Conservation (phyloP, 306 rosid genomes). For the Quercus cerris region DNA sequence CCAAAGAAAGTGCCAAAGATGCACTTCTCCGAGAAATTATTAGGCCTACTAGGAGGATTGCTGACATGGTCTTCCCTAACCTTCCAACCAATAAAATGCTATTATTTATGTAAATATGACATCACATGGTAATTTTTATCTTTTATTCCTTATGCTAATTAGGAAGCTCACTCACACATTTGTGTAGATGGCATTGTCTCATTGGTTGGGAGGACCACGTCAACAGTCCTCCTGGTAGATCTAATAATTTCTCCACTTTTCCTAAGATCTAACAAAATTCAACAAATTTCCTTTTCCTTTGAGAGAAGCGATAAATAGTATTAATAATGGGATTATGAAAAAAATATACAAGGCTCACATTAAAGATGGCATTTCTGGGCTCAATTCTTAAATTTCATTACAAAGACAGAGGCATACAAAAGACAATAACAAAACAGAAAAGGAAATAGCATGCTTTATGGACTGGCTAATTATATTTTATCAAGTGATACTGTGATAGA, state of each 20-base stretch:
- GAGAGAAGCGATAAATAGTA: background rate
- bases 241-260: no score
- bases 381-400: background rate
- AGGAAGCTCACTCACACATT: no score
- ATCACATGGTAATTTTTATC: no score
- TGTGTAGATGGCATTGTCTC: no score
- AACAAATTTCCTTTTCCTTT: background rate
- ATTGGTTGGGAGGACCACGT: no score
- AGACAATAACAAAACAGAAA: background rate
- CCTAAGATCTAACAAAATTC: background rate
- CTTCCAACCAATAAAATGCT: no score
- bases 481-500: background rate
- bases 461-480: no score
- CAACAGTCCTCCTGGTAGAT: fast-evolving
- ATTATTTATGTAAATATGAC: no score
- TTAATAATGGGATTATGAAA: background rate
- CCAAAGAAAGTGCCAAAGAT: background rate
- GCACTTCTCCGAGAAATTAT: background rate
- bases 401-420: background rate
- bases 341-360: background rate
- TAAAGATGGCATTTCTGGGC: no score
- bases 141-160: no score
- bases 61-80: no score
- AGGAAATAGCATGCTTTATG: background rate
- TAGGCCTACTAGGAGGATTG: no score